phyloP scores from a whole-genome alignment of 176 grass and related monocot species.

The Paspalum notatum region DNA sequence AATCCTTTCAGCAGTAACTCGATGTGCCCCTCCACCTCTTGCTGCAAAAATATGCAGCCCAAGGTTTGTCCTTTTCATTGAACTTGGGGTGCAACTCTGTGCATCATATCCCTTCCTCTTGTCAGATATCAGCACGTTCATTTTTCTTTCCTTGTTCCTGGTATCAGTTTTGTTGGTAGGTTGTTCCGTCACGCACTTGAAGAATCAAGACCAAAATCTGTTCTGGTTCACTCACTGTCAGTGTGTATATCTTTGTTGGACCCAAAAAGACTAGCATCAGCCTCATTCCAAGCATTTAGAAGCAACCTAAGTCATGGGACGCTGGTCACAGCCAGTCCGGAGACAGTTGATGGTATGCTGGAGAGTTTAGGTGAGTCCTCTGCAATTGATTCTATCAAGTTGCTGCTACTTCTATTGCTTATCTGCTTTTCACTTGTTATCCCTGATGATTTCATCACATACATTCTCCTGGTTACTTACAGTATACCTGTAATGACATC shows the following conservation, averaged over 20 bases:
- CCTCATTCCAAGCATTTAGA: constrained; percentile 76
- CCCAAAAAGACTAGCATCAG: constrained; percentile 74
- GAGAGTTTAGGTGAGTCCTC: constrained; percentile 60
- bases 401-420: constrained; percentile 9
- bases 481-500: constrained; percentile 17
- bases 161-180: constrained; percentile 79
- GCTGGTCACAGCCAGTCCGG: constrained; percentile 69
- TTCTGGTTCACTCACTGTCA: constrained; percentile 76
- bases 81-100: constrained; percentile 22
- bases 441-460: not conserved
- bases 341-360: constrained; percentile 80
- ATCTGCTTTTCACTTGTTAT: constrained; percentile 16
- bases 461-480: not conserved
- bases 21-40: constrained; percentile 68
- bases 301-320: constrained; percentile 78
- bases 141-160: constrained; percentile 27
- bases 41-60: constrained; percentile 78
- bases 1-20: constrained; percentile 81
- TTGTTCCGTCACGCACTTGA: constrained; percentile 77
- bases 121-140: not conserved
- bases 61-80: constrained; percentile 48
- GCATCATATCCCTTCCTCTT: constrained; percentile 13
- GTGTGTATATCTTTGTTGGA: constrained; percentile 87
- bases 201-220: constrained; percentile 78
- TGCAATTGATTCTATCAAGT: constrained; percentile 22